Evolutionary conservation across 2,329 filamentous ascomycete species (phyloP).

Genomic region (Cordyceps tenuipes): DNA sequence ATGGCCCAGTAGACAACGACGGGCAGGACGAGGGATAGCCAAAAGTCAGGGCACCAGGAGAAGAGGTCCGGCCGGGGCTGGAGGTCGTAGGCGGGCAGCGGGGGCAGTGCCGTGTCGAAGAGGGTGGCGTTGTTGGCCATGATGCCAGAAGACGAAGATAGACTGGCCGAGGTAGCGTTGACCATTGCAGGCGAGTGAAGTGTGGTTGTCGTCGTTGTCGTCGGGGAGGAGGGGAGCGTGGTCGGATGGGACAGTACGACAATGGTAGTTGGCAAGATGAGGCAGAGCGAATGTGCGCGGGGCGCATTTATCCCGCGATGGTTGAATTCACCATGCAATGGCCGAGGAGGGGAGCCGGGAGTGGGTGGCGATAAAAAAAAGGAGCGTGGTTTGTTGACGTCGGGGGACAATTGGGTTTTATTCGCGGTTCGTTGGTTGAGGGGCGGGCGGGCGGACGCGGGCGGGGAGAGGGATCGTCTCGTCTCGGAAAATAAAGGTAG

Average conservation of each 20-base stretch:
- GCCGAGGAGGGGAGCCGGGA: too few relatives aligned
- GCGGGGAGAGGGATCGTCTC: neutral
- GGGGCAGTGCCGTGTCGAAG: constrained; percentile 58
- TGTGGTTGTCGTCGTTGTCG: neutral
- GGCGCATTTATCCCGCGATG: constrained; percentile 3
- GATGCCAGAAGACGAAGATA: constrained; percentile 18
- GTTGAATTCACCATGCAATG: constrained; percentile 1
- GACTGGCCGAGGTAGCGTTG: constrained; percentile 26
- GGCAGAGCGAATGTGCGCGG: neutral
- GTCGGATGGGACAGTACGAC: neutral
- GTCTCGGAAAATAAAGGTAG: neutral
- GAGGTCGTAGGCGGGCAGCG: constrained; percentile 75
- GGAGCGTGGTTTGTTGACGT: neutral
- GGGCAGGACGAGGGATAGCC: constrained; percentile 66
- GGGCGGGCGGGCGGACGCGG: too few relatives aligned
- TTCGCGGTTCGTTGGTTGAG: neutral
- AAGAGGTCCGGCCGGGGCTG: constrained; percentile 63
- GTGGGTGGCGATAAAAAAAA: neutral
- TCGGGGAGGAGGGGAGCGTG: neutral
- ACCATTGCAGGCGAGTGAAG: constrained; percentile 26
- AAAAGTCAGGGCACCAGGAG: constrained; percentile 71
- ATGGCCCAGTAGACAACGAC: constrained; percentile 82
- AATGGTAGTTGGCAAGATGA: neutral
- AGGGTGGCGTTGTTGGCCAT: constrained; percentile 48
- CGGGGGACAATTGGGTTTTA: neutral